Base-by-base conservation (phyloP, 495 filamentous ascomycete species). In the Pyrenopolyporus hunteri region DNA sequence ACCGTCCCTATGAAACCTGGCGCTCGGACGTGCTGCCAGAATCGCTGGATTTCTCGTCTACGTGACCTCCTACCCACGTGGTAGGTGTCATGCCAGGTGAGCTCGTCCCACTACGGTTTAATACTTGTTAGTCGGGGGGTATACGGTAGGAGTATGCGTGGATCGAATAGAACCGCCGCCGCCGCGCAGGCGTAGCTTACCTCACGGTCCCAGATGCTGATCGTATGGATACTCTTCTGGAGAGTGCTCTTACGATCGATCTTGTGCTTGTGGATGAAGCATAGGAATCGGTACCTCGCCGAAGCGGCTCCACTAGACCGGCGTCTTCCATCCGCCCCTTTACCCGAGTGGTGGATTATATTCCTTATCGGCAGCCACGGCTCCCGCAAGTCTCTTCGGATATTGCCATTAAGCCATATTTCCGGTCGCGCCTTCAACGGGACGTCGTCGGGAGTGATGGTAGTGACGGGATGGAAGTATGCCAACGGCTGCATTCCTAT, bases 181-280 rank as follows among this genome's bases (percentile, higher is more conserved):
- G n/a, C n/a, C n/a, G n/a, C n/a, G n/a, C n/a, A n/a, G n/a, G n/a
- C n/a, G n/a, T n/a, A n/a, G n/a, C 62, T 48, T 37, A 60, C 62
- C 57, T 67, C 52, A 9, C 64, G 53, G 19, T 67, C 64, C 53
- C 53, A 67, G 33, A 67, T 63, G 14, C 64, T 67, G 3, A 67
- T 59, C 3, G 59, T 67, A 28, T 59, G 44, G 39, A 67, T 54
- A 22, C 45, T 35, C 32, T 63, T 67, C 36, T 63, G 64, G 2
- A 9, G 2, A 3, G 11, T 58, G 1, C 14, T 20, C 32, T 13
- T 47, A 1, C 50, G 63, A 4, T 61, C 39, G 25, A 66, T 61
- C 11, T 46, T 6, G 10, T 67, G 64, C 48, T 54, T 58, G 42
- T 67, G 64, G 29, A 67, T 67, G 20, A 67, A 67, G 17, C 64